Conservation (phyloP, 345 rosid species). For the Kernera saxatilis region DNA sequence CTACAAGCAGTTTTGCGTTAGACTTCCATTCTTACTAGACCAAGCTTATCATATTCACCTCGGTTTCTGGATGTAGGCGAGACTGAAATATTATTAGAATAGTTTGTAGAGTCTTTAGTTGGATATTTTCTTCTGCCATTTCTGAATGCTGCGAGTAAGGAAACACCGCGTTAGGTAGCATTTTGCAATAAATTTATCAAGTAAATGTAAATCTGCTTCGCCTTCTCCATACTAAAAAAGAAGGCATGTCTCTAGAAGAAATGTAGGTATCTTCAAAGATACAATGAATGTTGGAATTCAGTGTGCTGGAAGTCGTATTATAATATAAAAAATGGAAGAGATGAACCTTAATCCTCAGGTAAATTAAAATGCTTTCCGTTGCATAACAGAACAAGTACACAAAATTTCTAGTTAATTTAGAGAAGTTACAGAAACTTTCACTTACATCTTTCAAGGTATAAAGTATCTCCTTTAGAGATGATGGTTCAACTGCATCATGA, state of each 20-base stretch:
- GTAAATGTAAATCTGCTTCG: slow-evolving; percentile 9
- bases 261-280: not conserved
- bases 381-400: not conserved
- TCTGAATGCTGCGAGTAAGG: slow-evolving; percentile 76
- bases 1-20: not conserved
- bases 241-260: not conserved
- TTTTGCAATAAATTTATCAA: slow-evolving; percentile 1
- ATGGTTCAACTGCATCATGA: slow-evolving; percentile 89
- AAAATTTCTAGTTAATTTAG: not conserved
- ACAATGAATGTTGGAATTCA: not conserved
- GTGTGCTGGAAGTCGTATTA: not conserved
- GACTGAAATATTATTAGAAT: slow-evolving; percentile 91
- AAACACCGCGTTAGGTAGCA: slow-evolving; percentile 19
- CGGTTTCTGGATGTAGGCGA: slow-evolving; percentile 78
- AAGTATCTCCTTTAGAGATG: slow-evolving; percentile 76
- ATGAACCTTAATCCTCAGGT: not conserved
- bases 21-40: slow-evolving; percentile 1
- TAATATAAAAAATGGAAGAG: not conserved
- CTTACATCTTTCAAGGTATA: slow-evolving; percentile 81
- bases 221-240: not conserved
- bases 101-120: slow-evolving; percentile 90
- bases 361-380: not conserved
- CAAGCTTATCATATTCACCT: slow-evolving; percentile 44
- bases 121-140: slow-evolving; percentile 90
- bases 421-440: not conserved